A percentile compares a stretch with the other conserved stretches of the same genome.
Conservation (phyloP, 2,329 filamentous ascomycete genomes). For the Dactylellina cionopaga region DNA sequence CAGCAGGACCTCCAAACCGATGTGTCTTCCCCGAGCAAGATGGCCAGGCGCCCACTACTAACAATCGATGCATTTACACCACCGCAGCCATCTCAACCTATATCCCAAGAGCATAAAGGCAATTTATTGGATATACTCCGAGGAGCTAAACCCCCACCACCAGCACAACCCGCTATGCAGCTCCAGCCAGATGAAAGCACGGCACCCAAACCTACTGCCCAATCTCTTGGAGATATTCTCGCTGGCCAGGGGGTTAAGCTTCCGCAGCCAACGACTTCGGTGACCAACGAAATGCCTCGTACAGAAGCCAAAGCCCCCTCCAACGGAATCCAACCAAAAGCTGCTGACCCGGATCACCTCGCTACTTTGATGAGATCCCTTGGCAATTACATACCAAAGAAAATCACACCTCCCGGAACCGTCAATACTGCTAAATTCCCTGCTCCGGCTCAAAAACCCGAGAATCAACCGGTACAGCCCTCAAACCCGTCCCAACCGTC, state of each 20-base stretch:
- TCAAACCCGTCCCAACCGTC: conserved; percentile 1
- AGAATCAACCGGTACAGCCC: conserved; percentile 35
- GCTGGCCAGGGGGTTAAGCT: conserved; percentile 36
- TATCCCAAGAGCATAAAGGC: conserved; percentile 53
- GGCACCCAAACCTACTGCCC: conserved; percentile 1
- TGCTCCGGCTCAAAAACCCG: conserved; percentile 17
- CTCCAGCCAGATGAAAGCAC: conserved; percentile 31
- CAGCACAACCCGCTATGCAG: conserved; percentile 40
- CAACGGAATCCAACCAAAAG: conserved; percentile 17
- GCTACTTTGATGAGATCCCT: conserved; percentile 28
- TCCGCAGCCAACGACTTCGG: neutral
- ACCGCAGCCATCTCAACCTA: conserved; percentile 47
- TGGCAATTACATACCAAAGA: conserved; percentile 20
- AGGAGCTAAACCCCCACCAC: conserved; percentile 52
- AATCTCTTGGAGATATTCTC: conserved; percentile 28
- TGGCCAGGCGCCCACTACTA: conserved; percentile 43
- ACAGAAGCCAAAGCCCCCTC: conserved; percentile 11
- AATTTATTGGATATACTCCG: conserved; percentile 55
- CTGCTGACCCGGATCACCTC: conserved; percentile 26
- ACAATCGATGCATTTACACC: conserved; percentile 53
- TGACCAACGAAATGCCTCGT: neutral
- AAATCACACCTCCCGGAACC: conserved; percentile 31
- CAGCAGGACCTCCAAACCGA: conserved; percentile 18
- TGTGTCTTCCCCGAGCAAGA: conserved; percentile 29
- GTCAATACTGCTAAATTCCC: neutral